Evolutionary conservation across 2,329 filamentous ascomycete species (phyloP).

Genomic region (Scedosporium apiospermum): DNA sequence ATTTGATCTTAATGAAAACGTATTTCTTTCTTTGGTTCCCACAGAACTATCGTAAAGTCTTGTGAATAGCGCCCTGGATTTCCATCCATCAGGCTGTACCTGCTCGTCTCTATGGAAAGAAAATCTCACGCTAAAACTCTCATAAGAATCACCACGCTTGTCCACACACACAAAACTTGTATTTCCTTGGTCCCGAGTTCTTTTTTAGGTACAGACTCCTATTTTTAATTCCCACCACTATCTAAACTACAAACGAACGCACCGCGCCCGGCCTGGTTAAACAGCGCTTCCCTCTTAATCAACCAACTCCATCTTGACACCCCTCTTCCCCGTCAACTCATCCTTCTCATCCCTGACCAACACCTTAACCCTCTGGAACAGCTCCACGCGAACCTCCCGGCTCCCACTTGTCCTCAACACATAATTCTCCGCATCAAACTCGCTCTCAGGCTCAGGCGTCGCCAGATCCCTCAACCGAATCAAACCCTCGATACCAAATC

Average conservation of each 20-base stretch:
- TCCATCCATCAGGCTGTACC: too few species aligned
- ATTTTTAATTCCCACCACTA: background rate
- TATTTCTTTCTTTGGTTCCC: background rate
- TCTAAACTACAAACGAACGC: too few species aligned
- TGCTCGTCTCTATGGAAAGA: too few species aligned
- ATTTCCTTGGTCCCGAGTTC: too few species aligned
- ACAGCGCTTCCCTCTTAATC: background rate
- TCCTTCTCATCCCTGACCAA: constrained; percentile 89
- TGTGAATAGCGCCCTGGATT: too few species aligned
- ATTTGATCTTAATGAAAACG: background rate
- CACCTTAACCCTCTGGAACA: constrained; percentile 89
- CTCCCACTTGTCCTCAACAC: constrained; percentile 53
- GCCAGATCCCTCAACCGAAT: constrained; percentile 80
- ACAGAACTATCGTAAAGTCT: background rate
- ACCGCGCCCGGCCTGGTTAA: background rate
- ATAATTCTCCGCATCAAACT: constrained; percentile 82
- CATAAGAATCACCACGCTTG: too few species aligned
- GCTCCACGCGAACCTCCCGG: constrained; percentile 54
- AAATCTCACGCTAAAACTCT: too few species aligned
- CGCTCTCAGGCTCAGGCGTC: constrained; percentile 66
- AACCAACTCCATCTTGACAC: constrained; percentile 66
- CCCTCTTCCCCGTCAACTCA: constrained; percentile 90
- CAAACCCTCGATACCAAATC: constrained; percentile 90
- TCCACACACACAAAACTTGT: too few species aligned
- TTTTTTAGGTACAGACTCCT: too few species aligned